These are phyloP conservation scores for Coniochaeta prunicola DNA, from an alignment of 2,329 filamentous ascomycete species.

Conservation along the genomic window DNA sequence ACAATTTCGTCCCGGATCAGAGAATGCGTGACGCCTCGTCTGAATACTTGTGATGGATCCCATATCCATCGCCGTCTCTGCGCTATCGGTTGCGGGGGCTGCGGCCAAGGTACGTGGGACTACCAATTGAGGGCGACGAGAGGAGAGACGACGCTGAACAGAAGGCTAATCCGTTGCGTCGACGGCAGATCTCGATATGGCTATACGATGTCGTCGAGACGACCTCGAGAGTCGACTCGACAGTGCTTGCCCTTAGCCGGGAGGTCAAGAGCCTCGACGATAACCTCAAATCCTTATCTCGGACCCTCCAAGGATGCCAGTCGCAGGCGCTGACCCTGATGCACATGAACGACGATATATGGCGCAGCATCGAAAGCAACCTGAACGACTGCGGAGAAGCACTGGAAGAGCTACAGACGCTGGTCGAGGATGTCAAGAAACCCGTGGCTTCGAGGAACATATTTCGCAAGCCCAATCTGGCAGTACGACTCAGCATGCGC, in stretches of 20 bases:
- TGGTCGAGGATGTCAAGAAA: background rate
- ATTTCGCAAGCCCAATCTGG: conserved; percentile 1
- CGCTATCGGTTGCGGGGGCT: conserved; percentile 1
- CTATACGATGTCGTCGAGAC: background rate
- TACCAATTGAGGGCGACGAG: background rate
- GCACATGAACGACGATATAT: conserved; percentile 3
- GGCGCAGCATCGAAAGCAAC: conserved; percentile 1
- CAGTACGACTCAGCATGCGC: background rate
- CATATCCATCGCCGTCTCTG: conserved; percentile 1
- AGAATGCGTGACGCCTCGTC: background rate
- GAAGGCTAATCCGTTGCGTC: background rate
- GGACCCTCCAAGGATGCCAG: background rate
- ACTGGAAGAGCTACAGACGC: background rate
- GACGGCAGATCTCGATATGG: background rate
- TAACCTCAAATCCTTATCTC: conserved; percentile 1
- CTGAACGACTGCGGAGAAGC: background rate
- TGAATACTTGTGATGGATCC: background rate
- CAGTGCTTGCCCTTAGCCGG: background rate
- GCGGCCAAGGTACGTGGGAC: background rate
- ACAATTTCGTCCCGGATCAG: background rate
- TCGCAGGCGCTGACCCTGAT: conserved; percentile 2
- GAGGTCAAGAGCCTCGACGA: conserved; percentile 1
- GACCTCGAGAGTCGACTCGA: background rate
- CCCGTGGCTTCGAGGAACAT: background rate
- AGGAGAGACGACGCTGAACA: background rate